A percentile compares a stretch with the other conserved stretches of the same genome.
phyloP scores from a whole-genome alignment of 169 alveolate species.

The Blepharisma undulans region DNA sequence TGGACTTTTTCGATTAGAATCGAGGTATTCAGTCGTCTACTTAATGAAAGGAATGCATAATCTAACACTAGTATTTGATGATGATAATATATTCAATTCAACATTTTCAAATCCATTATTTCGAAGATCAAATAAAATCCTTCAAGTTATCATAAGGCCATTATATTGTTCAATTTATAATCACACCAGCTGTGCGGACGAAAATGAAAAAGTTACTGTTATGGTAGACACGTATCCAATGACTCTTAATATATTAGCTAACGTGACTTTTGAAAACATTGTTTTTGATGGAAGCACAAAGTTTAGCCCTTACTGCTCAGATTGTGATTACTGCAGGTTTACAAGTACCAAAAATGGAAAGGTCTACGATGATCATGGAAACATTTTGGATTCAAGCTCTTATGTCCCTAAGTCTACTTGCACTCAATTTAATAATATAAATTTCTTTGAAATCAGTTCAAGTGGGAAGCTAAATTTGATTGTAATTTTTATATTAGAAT shows the following conservation, averaged over 20 bases:
- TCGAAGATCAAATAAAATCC: not conserved
- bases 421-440: not conserved
- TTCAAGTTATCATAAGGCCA: not conserved
- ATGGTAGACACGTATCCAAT: not conserved
- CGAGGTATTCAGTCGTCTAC: not conserved
- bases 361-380: not conserved
- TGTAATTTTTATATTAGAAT: not conserved
- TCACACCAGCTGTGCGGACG: not conserved
- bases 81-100: not conserved
- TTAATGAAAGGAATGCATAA: not conserved
- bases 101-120: not conserved
- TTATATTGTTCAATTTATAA: not conserved
- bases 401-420: not conserved
- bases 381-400: not conserved
- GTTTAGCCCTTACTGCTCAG: not conserved
- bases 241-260: not conserved
- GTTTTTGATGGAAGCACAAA: not conserved
- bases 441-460: not conserved
- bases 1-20: not conserved
- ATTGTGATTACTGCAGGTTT: not conserved
- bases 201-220: not conserved
- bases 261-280: not conserved
- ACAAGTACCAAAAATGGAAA: not conserved
- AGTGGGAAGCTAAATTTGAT: not conserved
- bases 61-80: not conserved